Base-by-base conservation (phyloP, 2,329 filamentous ascomycete species). In the Penicillium sp. region DNA sequence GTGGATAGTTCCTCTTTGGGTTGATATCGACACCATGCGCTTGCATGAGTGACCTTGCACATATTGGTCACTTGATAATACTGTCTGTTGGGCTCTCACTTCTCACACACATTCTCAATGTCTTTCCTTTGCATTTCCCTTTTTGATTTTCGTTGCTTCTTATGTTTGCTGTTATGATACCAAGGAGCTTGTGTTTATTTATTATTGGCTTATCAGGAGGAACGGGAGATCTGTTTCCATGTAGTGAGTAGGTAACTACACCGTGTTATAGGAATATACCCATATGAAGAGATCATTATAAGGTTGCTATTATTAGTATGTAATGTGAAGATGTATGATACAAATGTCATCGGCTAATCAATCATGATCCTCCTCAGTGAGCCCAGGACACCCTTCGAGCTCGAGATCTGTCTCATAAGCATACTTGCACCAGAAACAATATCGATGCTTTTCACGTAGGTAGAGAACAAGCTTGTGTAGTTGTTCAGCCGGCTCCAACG, bases 391-490 rank as follows among this genome's bases (percentile, higher is more conserved):
- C 0, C 88, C 91, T 11, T 93, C 89, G 86, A 96, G 84, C 63
- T 89, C 83, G 0, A 61, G 58, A 14, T 59, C 58, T 1, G 67
- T 66, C 28, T 83, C 80, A 67, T 96, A 99, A 44, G 76, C 76
- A 69, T 80, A 87, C 68, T 96, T 97, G 72, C 93, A 99, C 88
- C 91, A 99, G 67, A 96, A 95, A 73, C 93, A 99, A 67, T 99
- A 99, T 37, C 77, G 72, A 63, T 89, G 82, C 63, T 80, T 80
- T 41, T 82, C 75, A 31, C 93, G 80, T 46, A 99, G 69, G 69
- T 88, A 84, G 14, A 73, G 67, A 9, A 95, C 78, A 12, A 95
- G 69, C 58, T 76, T 81, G 8, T 75, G 72, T 54, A 97, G 71
- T 57, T 82, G 81, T 60, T 95, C 86, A 1, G 74, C 73, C 1